Evolutionary conservation across 2,329 filamentous ascomycete species (phyloP), one percentile per base, ranked within the genome.

Genomic region (Didymella sp.): DNA sequence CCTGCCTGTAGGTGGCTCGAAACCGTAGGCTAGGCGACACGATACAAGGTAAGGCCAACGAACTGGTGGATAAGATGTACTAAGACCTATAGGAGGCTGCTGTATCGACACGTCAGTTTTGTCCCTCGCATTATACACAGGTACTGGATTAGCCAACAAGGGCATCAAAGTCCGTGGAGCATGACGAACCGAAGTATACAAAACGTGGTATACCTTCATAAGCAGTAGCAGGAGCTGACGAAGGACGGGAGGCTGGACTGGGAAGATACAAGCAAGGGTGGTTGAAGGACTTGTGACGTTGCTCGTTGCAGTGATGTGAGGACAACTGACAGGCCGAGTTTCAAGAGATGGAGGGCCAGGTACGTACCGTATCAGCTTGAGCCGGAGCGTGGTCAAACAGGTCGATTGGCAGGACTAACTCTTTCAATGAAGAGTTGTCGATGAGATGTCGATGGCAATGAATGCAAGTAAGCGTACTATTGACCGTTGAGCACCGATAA

Each of bases 341-440:
- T 75, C 71, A 73, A 64, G 64, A 69, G 49, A 56, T 33, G 41
- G 33, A 46, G 59, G 66, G 58, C 53, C 49, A 56, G 59, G 63
- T 67, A 75, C 73, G 62, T 75, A 76, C 73, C 67, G 60, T 63
- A 67, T 66, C 51, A 52, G 89, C 80, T 70, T 88, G 48, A 53
- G 41, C 51, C 48, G 47, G 62, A 44, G 46, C 54, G 43, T 60
- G 54, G 54, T 69, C 66, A 69, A 66, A 73, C 68, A 49, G 57
- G 43, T 48, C n/a, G 58, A 62, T 66, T 58, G 53, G 67, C 67
- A 59, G 58, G 59, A 60, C 50, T 51, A 49, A 46, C 41, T 58
- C 54, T 60, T 31, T 12, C 11, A 42, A 38, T 31, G 33, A 43
- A 13, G 38, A 38, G 19, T 9, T 40, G 42, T 31, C n/a, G 44